Percentiles rank a stretch among this genome's conserved stretches.
Evolutionary conservation across 2,329 filamentous ascomycete genomes (phyloP).

Genomic region (Aspergillus nomiae): DNA sequence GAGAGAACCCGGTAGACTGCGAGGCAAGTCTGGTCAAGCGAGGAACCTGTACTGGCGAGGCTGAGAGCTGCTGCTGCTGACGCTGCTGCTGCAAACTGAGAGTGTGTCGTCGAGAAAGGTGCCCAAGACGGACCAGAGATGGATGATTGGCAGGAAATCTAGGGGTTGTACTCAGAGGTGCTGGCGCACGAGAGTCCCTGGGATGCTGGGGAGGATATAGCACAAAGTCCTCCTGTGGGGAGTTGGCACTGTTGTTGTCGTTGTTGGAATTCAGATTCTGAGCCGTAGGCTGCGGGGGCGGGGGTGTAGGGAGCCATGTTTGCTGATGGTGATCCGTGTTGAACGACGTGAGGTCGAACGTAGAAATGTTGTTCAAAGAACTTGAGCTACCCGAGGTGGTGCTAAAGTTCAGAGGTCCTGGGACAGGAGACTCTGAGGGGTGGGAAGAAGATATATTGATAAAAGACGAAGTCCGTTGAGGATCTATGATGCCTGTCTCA

Average conservation of each 20-base stretch:
- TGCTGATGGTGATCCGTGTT: slow-evolving; percentile 51
- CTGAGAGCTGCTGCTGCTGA: slow-evolving; percentile 36
- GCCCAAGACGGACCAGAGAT: slow-evolving; percentile 36
- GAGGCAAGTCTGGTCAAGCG: slow-evolving; percentile 42
- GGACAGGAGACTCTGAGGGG: slow-evolving; percentile 46
- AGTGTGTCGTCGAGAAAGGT: slow-evolving; percentile 38
- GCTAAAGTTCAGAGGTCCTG: slow-evolving; percentile 50
- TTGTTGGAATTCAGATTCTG: slow-evolving; percentile 34
- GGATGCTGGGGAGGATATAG: slow-evolving; percentile 44
- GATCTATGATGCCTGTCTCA: slow-evolving; percentile 46
- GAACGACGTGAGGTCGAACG: slow-evolving; percentile 50
- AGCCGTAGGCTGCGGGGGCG: slow-evolving; percentile 46
- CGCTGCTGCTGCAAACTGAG: slow-evolving; percentile 39
- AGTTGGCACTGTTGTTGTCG: slow-evolving; percentile 35
- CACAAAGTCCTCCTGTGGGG: slow-evolving; percentile 46
- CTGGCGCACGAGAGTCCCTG: slow-evolving; percentile 38
- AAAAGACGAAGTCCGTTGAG: slow-evolving; percentile 31
- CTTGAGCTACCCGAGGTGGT: slow-evolving; percentile 46
- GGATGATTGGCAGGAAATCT: slow-evolving; percentile 35
- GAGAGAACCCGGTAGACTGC: slow-evolving; percentile 41
- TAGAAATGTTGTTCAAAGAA: slow-evolving; percentile 39
- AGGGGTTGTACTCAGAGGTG: slow-evolving; percentile 40
- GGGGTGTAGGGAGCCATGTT: slow-evolving; percentile 51
- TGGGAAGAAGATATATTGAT: slow-evolving; percentile 30
- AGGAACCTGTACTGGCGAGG: slow-evolving; percentile 40